These are phyloP conservation scores for Phytophthora ramorum DNA, from an alignment of 352 stramenopile genomes.

Conservation along the genomic window DNA sequence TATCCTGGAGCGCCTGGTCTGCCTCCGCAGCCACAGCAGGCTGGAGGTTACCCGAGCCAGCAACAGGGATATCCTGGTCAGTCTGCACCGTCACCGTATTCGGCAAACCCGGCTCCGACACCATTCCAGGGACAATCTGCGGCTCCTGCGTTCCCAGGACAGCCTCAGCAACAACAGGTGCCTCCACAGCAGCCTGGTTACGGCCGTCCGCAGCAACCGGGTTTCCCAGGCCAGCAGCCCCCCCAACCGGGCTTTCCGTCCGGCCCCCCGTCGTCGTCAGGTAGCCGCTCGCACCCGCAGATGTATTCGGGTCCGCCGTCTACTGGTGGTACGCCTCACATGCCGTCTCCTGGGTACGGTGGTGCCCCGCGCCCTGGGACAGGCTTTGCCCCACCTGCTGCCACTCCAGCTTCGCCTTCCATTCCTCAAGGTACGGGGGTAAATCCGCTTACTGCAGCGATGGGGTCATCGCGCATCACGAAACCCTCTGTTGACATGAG, in stretches of 20 bases:
- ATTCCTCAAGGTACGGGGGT: constrained; percentile 74
- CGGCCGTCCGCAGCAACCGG: constrained; percentile 45
- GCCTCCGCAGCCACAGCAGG: constrained; percentile 39
- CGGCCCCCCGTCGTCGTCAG: constrained; percentile 60
- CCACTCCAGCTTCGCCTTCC: constrained; percentile 34
- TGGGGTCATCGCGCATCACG: constrained; percentile 78
- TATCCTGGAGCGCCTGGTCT: constrained; percentile 40
- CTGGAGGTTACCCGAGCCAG: constrained; percentile 37
- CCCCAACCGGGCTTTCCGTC: constrained; percentile 49
- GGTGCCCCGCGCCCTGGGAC: constrained; percentile 43
- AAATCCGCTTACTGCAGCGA: constrained; percentile 66
- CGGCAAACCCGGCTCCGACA: constrained; percentile 25
- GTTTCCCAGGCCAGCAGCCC: constrained; percentile 38
- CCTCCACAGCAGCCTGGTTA: constrained; percentile 43
- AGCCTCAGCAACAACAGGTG: constrained; percentile 28
- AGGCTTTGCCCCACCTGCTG: constrained; percentile 45
- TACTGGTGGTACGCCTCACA: constrained; percentile 33
- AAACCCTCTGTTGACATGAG: constrained; percentile 86
- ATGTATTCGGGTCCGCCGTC: constrained; percentile 54
- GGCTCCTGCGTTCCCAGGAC: constrained; percentile 46
- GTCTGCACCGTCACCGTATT: constrained; percentile 41
- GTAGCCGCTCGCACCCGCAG: constrained; percentile 29
- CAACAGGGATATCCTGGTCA: constrained; percentile 47
- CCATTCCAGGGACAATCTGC: constrained; percentile 45
- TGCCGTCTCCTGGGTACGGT: constrained; percentile 37